Conservation (phyloP, 2,329 filamentous ascomycete species). For the Neobulgaria alba region DNA sequence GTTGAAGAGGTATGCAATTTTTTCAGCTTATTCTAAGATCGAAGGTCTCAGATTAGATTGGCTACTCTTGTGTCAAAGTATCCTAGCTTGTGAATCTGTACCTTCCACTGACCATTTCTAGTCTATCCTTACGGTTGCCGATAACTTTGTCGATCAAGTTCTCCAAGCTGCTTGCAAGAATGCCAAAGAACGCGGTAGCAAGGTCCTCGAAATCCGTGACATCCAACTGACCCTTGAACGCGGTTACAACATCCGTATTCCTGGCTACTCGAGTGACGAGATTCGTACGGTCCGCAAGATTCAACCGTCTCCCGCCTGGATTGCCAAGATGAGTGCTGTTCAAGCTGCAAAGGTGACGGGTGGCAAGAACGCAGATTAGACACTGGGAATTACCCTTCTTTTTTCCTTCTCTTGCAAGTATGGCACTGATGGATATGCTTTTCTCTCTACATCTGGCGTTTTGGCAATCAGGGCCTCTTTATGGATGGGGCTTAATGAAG, state of each 20-base stretch:
- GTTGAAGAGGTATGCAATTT: slow-evolving; percentile 74
- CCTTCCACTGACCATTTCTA: slow-evolving; percentile 31
- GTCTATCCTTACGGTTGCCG: slow-evolving; percentile 81
- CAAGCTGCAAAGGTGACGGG: slow-evolving; percentile 82
- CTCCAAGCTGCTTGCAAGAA: slow-evolving; percentile 81
- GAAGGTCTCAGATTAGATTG: background rate
- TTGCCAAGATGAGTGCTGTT: slow-evolving; percentile 93
- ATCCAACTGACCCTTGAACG: slow-evolving; percentile 76
- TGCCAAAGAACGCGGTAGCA: slow-evolving; percentile 85
- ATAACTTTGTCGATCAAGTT: slow-evolving; percentile 91
- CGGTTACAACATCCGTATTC: slow-evolving; percentile 84
- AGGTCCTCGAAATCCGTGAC: slow-evolving; percentile 82
- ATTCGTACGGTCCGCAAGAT: slow-evolving; percentile 90
- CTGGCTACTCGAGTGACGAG: slow-evolving; percentile 90
- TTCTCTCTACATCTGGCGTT: slow-evolving; percentile 5
- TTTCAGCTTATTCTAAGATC: slow-evolving; percentile 3
- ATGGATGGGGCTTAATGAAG: slow-evolving; percentile 6
- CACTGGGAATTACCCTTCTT: no score
- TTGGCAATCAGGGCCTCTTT: slow-evolving; percentile 1
- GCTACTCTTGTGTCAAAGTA: background rate
- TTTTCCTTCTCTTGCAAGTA: no score
- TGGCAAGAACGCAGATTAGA: slow-evolving; percentile 26
- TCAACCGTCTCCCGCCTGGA: slow-evolving; percentile 81
- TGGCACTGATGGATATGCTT: no score
- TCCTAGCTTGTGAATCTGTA: background rate